phyloP scores from a whole-genome alignment of 2,329 filamentous ascomycete species.

The Clarireedia monteithiana region DNA sequence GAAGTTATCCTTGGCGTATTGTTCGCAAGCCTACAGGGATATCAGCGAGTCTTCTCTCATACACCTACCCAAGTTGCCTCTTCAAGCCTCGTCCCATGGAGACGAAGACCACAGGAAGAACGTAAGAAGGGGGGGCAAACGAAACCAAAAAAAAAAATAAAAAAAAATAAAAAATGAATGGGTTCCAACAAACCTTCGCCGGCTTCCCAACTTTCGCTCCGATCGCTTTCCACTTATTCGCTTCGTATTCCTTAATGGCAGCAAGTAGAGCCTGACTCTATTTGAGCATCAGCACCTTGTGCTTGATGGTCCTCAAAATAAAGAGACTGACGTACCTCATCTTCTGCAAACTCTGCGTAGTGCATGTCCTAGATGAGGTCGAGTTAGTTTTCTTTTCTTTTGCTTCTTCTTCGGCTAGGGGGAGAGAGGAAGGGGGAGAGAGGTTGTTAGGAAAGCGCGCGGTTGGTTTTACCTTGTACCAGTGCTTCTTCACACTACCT shows the following conservation, averaged over 20 bases:
- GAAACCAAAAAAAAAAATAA: not conserved
- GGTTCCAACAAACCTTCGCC: constrained; percentile 59
- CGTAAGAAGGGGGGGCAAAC: not conserved
- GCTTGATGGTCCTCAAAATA: not conserved
- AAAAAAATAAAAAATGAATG: constrained; percentile 11
- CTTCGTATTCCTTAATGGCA: constrained; percentile 97
- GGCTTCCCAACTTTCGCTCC: constrained; percentile 96
- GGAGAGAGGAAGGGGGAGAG: not conserved
- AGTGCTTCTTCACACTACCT: constrained; percentile 98
- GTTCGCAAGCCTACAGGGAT: constrained; percentile 61
- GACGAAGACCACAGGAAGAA: not conserved
- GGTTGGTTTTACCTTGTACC: constrained; percentile 71
- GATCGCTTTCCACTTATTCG: constrained; percentile 97
- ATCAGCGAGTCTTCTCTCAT: too few species aligned
- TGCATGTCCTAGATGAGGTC: constrained; percentile 75
- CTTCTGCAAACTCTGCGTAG: constrained; percentile 95
- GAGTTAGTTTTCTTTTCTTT: not conserved
- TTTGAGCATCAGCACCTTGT: constrained; percentile 23
- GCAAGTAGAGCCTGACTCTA: constrained; percentile 59
- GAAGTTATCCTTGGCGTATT: constrained; percentile 96
- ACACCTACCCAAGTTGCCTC: not conserved
- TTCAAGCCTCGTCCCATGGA: not conserved
- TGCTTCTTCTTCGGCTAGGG: not conserved
- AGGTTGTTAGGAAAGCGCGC: not conserved
- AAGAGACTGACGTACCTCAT: constrained; percentile 58